These are phyloP conservation scores for Trichothecium sympodiale DNA, from an alignment of 2,329 filamentous ascomycete species.

Conservation along the genomic window DNA sequence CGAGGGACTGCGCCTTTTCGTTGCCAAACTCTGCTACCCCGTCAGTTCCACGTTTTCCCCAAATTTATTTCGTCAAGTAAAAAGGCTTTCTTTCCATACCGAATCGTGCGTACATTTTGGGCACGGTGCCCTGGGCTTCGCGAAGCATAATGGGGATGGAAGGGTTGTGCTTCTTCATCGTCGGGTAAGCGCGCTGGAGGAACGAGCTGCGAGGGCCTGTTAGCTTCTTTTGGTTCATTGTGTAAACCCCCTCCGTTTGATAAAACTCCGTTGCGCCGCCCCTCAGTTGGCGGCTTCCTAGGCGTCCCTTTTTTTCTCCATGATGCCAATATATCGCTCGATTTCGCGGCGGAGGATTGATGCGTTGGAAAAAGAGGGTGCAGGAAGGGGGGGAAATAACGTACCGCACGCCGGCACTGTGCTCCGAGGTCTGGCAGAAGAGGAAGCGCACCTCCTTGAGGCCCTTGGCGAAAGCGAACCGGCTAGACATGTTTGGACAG, in stretches of 20 bases:
- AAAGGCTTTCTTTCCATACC: constrained; percentile 54
- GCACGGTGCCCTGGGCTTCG: constrained; percentile 75
- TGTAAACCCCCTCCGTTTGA: no score
- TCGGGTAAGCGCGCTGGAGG: constrained; percentile 82
- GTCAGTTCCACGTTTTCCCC: no score
- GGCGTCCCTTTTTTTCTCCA: no score
- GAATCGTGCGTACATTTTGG: constrained; percentile 85
- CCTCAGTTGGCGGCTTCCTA: no score
- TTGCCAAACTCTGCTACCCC: constrained; percentile 41
- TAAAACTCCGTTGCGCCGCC: no score
- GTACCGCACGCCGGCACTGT: constrained; percentile 81
- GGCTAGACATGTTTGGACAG: constrained; percentile 83
- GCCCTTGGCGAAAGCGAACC: constrained; percentile 81
- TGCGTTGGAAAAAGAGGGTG: neutral
- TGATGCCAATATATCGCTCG: neutral
- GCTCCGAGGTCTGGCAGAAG: constrained; percentile 89
- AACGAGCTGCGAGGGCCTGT: constrained; percentile 47
- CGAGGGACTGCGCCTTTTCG: constrained; percentile 46
- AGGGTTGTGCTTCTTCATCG: constrained; percentile 99
- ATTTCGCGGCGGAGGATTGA: neutral
- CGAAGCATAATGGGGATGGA: constrained; percentile 87
- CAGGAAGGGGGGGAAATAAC: constrained; percentile 14
- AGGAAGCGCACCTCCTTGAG: constrained; percentile 95
- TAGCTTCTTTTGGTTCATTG: neutral
- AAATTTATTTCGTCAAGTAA: no score